Conservation (phyloP, 2,329 filamentous ascomycete genomes). For the Neodidymelliopsis sp. region DNA sequence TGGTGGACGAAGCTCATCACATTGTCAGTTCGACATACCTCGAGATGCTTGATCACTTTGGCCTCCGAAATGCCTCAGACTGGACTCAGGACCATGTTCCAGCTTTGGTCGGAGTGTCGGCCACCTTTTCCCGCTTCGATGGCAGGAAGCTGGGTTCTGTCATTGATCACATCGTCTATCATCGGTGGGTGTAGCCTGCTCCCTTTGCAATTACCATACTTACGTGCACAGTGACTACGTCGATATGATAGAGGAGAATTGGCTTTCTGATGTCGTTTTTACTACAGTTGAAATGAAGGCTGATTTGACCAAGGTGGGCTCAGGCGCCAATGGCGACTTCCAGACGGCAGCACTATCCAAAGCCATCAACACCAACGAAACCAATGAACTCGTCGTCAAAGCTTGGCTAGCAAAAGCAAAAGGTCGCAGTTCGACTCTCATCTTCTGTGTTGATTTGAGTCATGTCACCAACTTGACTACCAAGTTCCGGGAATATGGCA, state of each 20-base stretch:
- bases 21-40: slow-evolving; percentile 87
- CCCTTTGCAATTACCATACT: background rate
- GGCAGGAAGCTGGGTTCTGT: slow-evolving; percentile 81
- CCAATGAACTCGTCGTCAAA: slow-evolving; percentile 84
- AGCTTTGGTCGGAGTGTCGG: slow-evolving; percentile 87
- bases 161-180: slow-evolving; percentile 95
- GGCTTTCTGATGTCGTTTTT: slow-evolving; percentile 91
- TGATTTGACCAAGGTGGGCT: slow-evolving; percentile 76
- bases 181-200: slow-evolving; percentile 62
- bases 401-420: slow-evolving; percentile 82
- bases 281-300: slow-evolving; percentile 87
- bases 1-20: slow-evolving; percentile 97
- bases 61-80: slow-evolving; percentile 62
- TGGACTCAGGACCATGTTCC: slow-evolving; percentile 38
- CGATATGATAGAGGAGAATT: slow-evolving; percentile 86
- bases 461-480: slow-evolving; percentile 80
- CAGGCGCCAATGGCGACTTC: slow-evolving; percentile 77
- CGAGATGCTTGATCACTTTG: slow-evolving; percentile 78
- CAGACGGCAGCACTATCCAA: slow-evolving; percentile 76
- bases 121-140: slow-evolving; percentile 80
- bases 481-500: slow-evolving; percentile 76
- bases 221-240: slow-evolving; percentile 64
- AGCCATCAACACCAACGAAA: slow-evolving; percentile 80
- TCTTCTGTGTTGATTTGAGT: slow-evolving; percentile 90
- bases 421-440: slow-evolving; percentile 81